phyloP scores from a whole-genome alignment of 305 asterid genomes.

The Fraxinus platypoda region DNA sequence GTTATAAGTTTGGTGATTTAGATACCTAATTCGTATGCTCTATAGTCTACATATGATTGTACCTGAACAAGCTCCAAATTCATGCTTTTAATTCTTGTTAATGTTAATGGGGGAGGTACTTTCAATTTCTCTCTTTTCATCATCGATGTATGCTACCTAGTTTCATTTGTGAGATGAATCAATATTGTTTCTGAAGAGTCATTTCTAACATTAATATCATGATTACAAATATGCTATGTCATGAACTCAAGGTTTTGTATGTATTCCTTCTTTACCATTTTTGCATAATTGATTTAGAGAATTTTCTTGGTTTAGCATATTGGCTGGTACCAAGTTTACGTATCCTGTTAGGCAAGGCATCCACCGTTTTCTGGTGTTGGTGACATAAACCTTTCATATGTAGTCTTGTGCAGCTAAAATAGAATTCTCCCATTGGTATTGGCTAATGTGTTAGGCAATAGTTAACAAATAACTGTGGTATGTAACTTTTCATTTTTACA shows the following conservation, averaged over 20 bases:
- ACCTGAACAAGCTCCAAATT: not conserved
- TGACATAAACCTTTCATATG: not conserved
- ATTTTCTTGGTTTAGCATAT: not conserved
- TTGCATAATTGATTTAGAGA: slow-evolving; percentile 1
- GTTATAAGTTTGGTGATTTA: not conserved
- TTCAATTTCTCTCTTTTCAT: not conserved
- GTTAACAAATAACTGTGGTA: not conserved
- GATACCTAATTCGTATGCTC: not conserved
- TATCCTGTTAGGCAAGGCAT: not conserved
- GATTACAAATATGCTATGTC: not conserved
- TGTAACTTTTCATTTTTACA: not conserved
- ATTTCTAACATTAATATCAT: not conserved
- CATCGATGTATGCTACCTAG: not conserved
- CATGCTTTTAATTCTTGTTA: not conserved
- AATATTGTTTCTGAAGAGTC: not conserved
- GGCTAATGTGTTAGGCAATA: not conserved
- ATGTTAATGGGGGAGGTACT: not conserved
- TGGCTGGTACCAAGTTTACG: not conserved
- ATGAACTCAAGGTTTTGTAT: not conserved
- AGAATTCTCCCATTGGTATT: not conserved
- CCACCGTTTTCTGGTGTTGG: not conserved
- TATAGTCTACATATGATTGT: not conserved
- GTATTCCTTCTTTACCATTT: not conserved
- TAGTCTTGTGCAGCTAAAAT: not conserved
- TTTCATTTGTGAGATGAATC: not conserved